Base-by-base conservation (phyloP, 1,284 basidiomycete species). In the Boletus semigastroideus region DNA sequence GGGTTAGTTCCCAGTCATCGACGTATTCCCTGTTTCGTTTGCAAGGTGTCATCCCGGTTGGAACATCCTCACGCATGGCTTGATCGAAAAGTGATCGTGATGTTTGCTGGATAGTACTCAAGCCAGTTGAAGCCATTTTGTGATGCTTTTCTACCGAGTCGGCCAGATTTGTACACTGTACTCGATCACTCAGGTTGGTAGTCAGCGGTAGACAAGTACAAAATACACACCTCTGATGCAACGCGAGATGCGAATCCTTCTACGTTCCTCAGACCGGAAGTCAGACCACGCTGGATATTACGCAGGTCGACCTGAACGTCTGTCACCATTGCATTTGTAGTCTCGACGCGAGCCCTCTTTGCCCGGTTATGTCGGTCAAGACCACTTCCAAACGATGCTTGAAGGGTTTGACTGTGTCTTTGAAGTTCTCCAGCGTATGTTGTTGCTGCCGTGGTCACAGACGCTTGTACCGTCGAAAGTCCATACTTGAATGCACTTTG, bases 11-110 rank as follows among this genome's bases (percentile, higher is more conserved):
- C 87, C 90, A 90, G 48, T 80, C 70, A 54, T 87, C 84, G 6
- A 76, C 72, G 57, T 84, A 86, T 53, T 83, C 71, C 81, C 84
- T 87, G 33, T 69, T 69, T 37, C 85, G 82, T 72, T 89, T 91
- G 40, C 78, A 79, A 25, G 90, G 90, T 5, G 89, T 92, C 49
- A 70, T 70, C 10, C 88, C 89, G 11, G 84, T 87, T 3, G 84
- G 71, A 28, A 71, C 65, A 59, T 89, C 88, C 51, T 84, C 82
- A 50, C 72, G 76, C 4, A 79, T 76, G 7, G 84, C 87, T 49
- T 84, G 73, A 22, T 82, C 77, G 5, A 78, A 60, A n/a, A 91
- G 71, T 12, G 72, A 70, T 31, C 76, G 72, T 8, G 78, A 77
- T 1, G 76, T 75, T 33, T 78, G 71, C 41, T 79, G 76, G 17